Evolutionary conservation across 192 early-diverging fungal genomes (phyloP).

Genomic region (Podila epicladia): DNA sequence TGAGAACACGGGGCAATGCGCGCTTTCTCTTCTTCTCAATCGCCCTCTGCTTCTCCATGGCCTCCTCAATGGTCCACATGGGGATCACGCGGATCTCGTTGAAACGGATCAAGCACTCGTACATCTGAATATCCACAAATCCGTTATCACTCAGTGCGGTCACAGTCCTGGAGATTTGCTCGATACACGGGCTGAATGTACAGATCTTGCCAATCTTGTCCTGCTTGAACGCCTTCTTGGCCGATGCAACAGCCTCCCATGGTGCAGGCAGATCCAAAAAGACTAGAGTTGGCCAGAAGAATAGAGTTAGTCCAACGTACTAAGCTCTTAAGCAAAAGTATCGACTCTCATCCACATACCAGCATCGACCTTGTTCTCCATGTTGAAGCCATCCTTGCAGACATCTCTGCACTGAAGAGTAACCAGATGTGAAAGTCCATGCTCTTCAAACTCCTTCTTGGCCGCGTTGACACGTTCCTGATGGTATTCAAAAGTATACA

Average conservation of each 20-base stretch:
- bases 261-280: slow-evolving; percentile 97
- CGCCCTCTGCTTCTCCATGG: slow-evolving; percentile 56
- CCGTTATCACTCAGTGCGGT: slow-evolving; percentile 80
- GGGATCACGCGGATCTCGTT: slow-evolving; percentile 75
- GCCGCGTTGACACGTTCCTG: slow-evolving; percentile 76
- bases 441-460: slow-evolving; percentile 80
- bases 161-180: slow-evolving; percentile 90
- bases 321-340: too few relatives aligned
- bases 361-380: slow-evolving; percentile 77
- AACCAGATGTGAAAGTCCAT: slow-evolving; percentile 76
- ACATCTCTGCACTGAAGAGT: slow-evolving; percentile 87
- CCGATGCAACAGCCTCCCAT: slow-evolving; percentile 90
- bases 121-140: slow-evolving; percentile 85
- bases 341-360: slow-evolving; percentile 50
- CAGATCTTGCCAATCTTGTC: slow-evolving; percentile 88
- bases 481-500: slow-evolving; percentile 97
- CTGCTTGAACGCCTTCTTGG: slow-evolving; percentile 87
- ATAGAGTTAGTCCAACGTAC: neutral
- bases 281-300: slow-evolving; percentile 55
- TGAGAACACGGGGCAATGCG: slow-evolving; percentile 14
- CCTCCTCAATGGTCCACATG: slow-evolving; percentile 72
- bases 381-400: slow-evolving; percentile 86
- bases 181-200: slow-evolving; percentile 95
- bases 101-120: slow-evolving; percentile 87
- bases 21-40: slow-evolving; percentile 57